Evolutionary conservation across 805 yeast genomes (phyloP).

Genomic region (Spathaspora gorwiae): DNA sequence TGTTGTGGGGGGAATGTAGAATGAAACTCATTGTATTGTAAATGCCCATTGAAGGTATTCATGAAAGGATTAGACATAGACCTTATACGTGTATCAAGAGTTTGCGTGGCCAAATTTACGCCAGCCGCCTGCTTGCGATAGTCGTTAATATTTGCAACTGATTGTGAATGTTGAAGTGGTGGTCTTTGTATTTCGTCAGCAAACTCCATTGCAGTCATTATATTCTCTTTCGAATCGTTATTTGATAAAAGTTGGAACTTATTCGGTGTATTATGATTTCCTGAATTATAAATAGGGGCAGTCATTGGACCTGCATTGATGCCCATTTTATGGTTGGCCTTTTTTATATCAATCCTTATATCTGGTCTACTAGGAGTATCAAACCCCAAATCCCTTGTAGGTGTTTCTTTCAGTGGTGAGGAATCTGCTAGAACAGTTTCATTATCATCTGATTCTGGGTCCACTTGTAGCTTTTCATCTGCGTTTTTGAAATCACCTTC

Average conservation of each 20-base stretch:
- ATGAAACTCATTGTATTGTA: too few relatives aligned
- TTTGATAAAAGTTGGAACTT: not conserved
- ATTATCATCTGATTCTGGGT: constrained; percentile 26
- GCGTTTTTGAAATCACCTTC: not conserved
- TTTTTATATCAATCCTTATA: constrained; percentile 6
- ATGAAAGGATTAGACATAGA: too few relatives aligned
- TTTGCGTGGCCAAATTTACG: not conserved
- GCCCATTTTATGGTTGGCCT: constrained; percentile 3
- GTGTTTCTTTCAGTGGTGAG: constrained; percentile 29
- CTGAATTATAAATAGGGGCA: constrained; percentile 23
- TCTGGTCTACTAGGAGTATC: constrained; percentile 10
- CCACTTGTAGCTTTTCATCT: not conserved
- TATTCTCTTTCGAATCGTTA: not conserved
- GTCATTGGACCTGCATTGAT: constrained; percentile 23
- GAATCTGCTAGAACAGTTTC: constrained; percentile 40
- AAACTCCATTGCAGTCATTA: not conserved
- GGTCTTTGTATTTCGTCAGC: not conserved
- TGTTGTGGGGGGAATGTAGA: too few relatives aligned
- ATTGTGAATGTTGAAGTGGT: constrained; percentile 6
- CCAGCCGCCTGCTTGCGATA: not conserved
- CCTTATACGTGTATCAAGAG: too few relatives aligned
- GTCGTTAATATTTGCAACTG: not conserved
- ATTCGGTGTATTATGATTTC: not conserved
- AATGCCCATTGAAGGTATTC: too few relatives aligned
- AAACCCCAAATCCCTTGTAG: constrained; percentile 7